A percentile compares a stretch with the other conserved stretches of the same genome.
Conservation (phyloP, 768 basidiomycete genomes). For the Crassisporium funariophilum region DNA sequence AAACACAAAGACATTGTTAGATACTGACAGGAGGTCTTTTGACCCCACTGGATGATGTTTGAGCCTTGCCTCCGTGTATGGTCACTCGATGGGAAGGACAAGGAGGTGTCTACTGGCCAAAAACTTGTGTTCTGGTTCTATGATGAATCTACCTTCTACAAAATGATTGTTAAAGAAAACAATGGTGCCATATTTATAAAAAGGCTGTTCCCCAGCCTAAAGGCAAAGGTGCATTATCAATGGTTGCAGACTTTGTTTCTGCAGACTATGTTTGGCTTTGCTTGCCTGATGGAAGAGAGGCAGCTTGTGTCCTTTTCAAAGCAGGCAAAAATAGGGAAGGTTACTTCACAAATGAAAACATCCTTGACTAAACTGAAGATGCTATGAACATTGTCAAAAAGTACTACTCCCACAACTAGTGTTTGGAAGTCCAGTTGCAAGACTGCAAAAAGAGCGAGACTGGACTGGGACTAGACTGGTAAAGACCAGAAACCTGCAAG, state of each 20-base stretch:
- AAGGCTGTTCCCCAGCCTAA: conserved; percentile 32
- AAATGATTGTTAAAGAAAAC: conserved; percentile 27
- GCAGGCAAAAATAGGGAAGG: conserved; percentile 27
- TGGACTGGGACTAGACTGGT: too few species aligned
- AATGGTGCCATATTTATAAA: conserved; percentile 30
- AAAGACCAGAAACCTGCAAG: too few species aligned
- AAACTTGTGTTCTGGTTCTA: conserved; percentile 29
- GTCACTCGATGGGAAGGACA: background rate
- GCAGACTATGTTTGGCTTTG: conserved; percentile 28
- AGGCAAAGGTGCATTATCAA: conserved; percentile 37
- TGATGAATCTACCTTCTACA: conserved; percentile 41
- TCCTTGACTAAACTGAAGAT: conserved; percentile 23
- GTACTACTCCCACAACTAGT: conserved; percentile 27
- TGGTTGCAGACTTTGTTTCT: conserved; percentile 37
- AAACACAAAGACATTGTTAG: conserved; percentile 29
- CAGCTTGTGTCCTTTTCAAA: conserved; percentile 17
- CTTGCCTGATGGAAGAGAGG: conserved; percentile 20
- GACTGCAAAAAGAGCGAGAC: too few species aligned
- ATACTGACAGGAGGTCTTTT: conserved; percentile 29
- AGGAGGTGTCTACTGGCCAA: background rate
- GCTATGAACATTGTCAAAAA: conserved; percentile 22
- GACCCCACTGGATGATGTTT: conserved; percentile 17
- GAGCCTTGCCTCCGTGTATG: background rate
- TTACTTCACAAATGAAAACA: conserved; percentile 28
- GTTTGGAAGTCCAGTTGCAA: too few species aligned